phyloP scores from a whole-genome alignment of 768 basidiomycete genomes.

The Suillus occidentalis region DNA sequence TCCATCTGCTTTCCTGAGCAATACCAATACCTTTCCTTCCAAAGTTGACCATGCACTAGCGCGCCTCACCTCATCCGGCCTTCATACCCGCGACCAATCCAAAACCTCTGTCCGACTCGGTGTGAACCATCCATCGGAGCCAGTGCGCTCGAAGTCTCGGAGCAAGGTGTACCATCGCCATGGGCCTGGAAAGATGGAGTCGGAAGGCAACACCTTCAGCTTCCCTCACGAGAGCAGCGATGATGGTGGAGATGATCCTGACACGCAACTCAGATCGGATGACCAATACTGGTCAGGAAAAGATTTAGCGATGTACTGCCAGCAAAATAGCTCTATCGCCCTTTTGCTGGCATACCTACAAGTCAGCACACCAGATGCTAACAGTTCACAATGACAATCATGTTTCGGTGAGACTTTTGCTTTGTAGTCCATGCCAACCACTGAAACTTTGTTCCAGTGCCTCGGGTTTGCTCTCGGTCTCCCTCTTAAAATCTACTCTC shows the following conservation, averaged over 20 bases:
- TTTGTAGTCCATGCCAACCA: background rate
- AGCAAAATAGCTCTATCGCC: constrained; percentile 87
- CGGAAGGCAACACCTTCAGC: constrained; percentile 39
- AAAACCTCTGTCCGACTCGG: constrained; percentile 1
- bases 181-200: constrained; percentile 63
- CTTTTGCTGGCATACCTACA: constrained; percentile 67
- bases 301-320: constrained; percentile 81
- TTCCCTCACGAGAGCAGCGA: constrained; percentile 30
- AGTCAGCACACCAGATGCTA: constrained; percentile 45
- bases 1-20: constrained; percentile 22
- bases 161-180: constrained; percentile 67
- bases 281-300: constrained; percentile 73
- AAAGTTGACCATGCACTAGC: constrained; percentile 37
- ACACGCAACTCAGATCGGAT: constrained; percentile 38
- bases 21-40: constrained; percentile 22
- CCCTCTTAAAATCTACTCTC: constrained; percentile 20
- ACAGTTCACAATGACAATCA: constrained; percentile 22
- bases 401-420: constrained; percentile 23
- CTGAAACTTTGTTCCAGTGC: constrained; percentile 15
- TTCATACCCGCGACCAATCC: constrained; percentile 10
- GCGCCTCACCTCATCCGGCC: constrained; percentile 23
- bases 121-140: constrained; percentile 32
- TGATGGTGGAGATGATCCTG: constrained; percentile 30
- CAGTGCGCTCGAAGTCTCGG: constrained; percentile 66
- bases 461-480: constrained; percentile 29